Conservation (phyloP, 768 basidiomycete genomes). For the Pulveroboletus sp. region DNA sequence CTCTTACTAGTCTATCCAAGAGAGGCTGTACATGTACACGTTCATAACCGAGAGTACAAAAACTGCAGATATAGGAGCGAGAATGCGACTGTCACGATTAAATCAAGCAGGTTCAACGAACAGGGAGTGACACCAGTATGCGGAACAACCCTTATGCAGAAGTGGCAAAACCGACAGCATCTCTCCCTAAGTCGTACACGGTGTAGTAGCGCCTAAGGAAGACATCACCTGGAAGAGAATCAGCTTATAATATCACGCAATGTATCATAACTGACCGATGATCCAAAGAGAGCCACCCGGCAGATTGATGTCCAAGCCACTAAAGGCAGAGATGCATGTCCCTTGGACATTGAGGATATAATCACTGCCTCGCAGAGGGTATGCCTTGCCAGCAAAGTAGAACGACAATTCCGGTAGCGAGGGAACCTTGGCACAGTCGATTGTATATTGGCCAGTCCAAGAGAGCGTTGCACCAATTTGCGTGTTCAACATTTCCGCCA, state of each 20-base stretch:
- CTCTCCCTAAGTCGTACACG: constrained; percentile 76
- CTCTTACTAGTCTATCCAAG: no score
- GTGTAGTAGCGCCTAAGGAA: constrained; percentile 92
- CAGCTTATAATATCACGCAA: constrained; percentile 1
- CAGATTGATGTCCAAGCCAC: constrained; percentile 84
- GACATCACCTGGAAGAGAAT: constrained; percentile 57
- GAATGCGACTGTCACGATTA: neutral
- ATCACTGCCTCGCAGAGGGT: constrained; percentile 77
- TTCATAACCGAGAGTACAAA: neutral
- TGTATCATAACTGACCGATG: constrained; percentile 52
- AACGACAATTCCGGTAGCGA: constrained; percentile 81
- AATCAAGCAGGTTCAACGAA: constrained; percentile 13
- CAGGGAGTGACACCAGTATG: neutral
- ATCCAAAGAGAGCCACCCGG: constrained; percentile 86
- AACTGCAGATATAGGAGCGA: neutral
- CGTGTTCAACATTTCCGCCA: constrained; percentile 96
- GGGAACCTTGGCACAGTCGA: constrained; percentile 87
- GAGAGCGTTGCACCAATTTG: constrained; percentile 92
- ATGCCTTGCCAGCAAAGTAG: constrained; percentile 77
- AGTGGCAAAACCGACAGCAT: constrained; percentile 86
- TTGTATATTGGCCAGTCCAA: constrained; percentile 94
- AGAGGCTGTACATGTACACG: neutral
- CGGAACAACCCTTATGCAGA: constrained; percentile 27
- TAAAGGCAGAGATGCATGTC: constrained; percentile 93
- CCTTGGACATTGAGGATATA: constrained; percentile 90